These are phyloP conservation scores for Candida golubevii DNA, from an alignment of 805 yeast genomes.

Conservation along the genomic window DNA sequence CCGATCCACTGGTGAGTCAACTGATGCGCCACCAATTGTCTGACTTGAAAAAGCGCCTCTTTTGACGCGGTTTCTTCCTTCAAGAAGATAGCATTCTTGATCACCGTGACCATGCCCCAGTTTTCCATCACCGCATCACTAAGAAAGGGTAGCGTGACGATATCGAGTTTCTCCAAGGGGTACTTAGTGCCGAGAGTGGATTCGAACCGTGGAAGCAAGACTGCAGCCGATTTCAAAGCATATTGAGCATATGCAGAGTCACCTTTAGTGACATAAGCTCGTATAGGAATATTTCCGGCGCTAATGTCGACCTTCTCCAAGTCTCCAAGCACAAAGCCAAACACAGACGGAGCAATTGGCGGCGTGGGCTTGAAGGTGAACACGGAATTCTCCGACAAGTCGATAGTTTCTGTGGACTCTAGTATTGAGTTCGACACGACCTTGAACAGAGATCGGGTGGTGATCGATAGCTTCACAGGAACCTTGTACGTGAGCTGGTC, in stretches of 20 bases:
- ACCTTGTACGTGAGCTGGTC: conserved; percentile 61
- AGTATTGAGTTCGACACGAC: conserved; percentile 50
- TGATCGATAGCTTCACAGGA: conserved; percentile 46
- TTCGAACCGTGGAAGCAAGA: conserved; percentile 47
- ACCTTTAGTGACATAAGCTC: conserved; percentile 55
- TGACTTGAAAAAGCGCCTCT: conserved; percentile 29
- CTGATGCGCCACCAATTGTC: conserved; percentile 66
- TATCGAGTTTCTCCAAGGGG: conserved; percentile 63
- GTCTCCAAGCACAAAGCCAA: conserved; percentile 69
- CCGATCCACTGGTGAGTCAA: conserved; percentile 82
- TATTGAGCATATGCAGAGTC: conserved; percentile 43
- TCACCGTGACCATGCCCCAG: conserved; percentile 63
- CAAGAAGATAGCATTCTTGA: conserved; percentile 43
- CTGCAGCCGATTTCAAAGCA: conserved; percentile 46
- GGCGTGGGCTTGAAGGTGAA: conserved; percentile 52
- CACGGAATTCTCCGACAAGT: conserved; percentile 22
- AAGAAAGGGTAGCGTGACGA: conserved; percentile 65
- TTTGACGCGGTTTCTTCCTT: conserved; percentile 21
- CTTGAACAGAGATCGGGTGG: conserved; percentile 41
- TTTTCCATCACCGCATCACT: conserved; percentile 81
- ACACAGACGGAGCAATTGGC: conserved; percentile 56
- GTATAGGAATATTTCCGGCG: conserved; percentile 35
- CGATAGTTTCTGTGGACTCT: conserved; percentile 11
- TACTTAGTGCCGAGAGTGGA: conserved; percentile 40
- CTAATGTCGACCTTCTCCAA: conserved; percentile 38